phyloP scores from a whole-genome alignment of 208 protist genomes.

The Angomonas deanei region DNA sequence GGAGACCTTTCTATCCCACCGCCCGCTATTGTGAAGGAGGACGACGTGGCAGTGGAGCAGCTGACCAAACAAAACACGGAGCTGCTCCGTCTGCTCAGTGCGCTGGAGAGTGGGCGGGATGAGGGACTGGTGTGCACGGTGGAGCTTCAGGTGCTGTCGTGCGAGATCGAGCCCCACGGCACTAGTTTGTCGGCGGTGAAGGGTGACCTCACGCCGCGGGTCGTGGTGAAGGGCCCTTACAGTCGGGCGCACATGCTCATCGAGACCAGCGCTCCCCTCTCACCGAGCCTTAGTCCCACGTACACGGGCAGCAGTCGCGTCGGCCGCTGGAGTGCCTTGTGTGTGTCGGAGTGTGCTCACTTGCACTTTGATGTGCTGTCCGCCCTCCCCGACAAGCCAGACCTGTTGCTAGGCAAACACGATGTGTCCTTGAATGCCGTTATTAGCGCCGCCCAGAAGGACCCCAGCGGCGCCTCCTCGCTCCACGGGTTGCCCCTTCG shows the following conservation, averaged over 20 bases:
- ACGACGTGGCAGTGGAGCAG: conserved; percentile 7
- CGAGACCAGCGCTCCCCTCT: not conserved
- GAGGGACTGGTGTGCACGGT: not conserved
- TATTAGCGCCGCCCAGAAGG: conserved; percentile 4
- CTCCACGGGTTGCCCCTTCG: conserved; percentile 10
- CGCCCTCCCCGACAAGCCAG: not conserved
- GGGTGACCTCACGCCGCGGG: not conserved
- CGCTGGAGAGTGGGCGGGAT: not conserved
- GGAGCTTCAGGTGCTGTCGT: not conserved
- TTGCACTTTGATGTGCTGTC: not conserved
- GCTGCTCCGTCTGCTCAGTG: not conserved
- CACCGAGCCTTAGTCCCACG: not conserved
- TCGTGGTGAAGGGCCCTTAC: not conserved
- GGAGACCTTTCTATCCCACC: not conserved
- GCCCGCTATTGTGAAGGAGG: conserved; percentile 8
- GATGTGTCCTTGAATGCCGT: conserved; percentile 23
- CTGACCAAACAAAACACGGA: not conserved
- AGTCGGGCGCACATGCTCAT: not conserved
- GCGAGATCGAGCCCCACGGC: not conserved
- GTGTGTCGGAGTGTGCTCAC: not conserved
- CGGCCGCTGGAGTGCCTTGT: not conserved
- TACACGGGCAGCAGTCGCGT: not conserved
- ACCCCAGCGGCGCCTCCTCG: not conserved
- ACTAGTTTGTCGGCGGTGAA: not conserved
- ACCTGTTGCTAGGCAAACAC: conserved; percentile 17